These are phyloP conservation scores for Allium cepa DNA, from an alignment of 106 monocot genomes.

Conservation along the genomic window DNA sequence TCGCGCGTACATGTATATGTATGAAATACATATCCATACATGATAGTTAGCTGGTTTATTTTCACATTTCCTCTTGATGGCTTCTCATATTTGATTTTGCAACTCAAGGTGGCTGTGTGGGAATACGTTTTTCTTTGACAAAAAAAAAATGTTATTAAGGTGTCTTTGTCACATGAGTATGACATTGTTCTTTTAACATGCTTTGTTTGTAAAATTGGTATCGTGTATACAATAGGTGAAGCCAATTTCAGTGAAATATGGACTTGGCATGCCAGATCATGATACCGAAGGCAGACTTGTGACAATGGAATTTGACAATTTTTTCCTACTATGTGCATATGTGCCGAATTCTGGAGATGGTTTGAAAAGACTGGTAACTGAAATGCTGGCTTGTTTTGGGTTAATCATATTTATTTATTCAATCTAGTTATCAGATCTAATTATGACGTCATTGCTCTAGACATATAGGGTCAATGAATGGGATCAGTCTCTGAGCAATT, in stretches of 20 bases:
- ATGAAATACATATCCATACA: no score
- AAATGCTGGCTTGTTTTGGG: neutral
- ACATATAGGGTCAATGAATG: slow-evolving; percentile 77
- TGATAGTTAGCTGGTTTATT: no score
- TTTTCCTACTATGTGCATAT: slow-evolving; percentile 56
- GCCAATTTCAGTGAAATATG: slow-evolving; percentile 88
- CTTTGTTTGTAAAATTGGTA: no score
- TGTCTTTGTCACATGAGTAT: neutral
- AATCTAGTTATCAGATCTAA: no score
- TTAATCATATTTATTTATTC: neutral
- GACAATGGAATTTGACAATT: slow-evolving; percentile 55
- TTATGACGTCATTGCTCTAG: slow-evolving; percentile 20
- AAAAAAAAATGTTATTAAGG: neutral
- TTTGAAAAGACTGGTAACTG: slow-evolving; percentile 73
- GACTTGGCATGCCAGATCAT: slow-evolving; percentile 64
- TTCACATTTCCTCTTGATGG: no score
- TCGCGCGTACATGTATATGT: no score
- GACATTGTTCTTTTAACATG: no score
- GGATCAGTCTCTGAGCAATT: slow-evolving; percentile 76
- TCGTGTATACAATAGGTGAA: slow-evolving; percentile 35
- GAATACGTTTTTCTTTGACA: neutral
- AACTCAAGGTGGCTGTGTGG: no score
- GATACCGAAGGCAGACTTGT: slow-evolving; percentile 65
- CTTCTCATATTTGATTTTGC: no score
- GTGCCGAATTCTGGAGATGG: slow-evolving; percentile 92